phyloP scores from a whole-genome alignment of 108 stramenopile species.

The Aureococcus anophagefferens region DNA sequence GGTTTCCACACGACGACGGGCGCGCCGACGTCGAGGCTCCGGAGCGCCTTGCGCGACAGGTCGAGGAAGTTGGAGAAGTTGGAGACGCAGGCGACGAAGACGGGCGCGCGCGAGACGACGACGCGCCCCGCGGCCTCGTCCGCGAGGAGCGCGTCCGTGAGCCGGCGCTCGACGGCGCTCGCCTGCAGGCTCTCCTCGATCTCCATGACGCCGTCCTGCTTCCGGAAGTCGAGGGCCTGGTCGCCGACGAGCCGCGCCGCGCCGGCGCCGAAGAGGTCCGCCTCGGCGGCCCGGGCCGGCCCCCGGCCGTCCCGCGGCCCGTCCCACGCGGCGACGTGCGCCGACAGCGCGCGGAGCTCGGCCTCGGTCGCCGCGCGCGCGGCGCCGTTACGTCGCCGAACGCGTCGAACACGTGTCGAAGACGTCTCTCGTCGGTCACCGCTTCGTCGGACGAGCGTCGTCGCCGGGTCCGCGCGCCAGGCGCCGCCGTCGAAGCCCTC shows the following conservation, averaged over 20 bases:
- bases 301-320: constrained; percentile 52
- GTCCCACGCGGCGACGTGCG: constrained; percentile 49
- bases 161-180: constrained; percentile 58
- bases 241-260: constrained; percentile 65
- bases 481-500: constrained; percentile 40
- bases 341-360: constrained; percentile 45
- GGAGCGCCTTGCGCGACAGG: constrained; percentile 66
- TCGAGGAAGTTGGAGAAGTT: constrained; percentile 81
- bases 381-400: neutral
- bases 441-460: constrained; percentile 22
- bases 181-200: constrained; percentile 72
- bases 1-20: constrained; percentile 62
- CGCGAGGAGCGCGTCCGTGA: constrained; percentile 59
- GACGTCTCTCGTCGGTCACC: constrained; percentile 2
- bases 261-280: constrained; percentile 48
- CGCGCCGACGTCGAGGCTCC: constrained; percentile 62
- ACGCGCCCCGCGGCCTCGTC: constrained; percentile 51
- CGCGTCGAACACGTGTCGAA: too few relatives aligned
- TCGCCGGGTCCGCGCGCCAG: constrained; percentile 65
- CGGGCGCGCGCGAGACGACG: constrained; percentile 45
- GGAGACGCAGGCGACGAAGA: constrained; percentile 55
- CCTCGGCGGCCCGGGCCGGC: constrained; percentile 52
- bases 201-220: constrained; percentile 77
- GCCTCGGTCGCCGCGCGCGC: constrained; percentile 51
- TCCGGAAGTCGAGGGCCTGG: constrained; percentile 67